Evolutionary conservation across 169 alveolate genomes (phyloP), one percentile per base, ranked within the genome.

Genomic region (Eimeria acervulina): DNA sequence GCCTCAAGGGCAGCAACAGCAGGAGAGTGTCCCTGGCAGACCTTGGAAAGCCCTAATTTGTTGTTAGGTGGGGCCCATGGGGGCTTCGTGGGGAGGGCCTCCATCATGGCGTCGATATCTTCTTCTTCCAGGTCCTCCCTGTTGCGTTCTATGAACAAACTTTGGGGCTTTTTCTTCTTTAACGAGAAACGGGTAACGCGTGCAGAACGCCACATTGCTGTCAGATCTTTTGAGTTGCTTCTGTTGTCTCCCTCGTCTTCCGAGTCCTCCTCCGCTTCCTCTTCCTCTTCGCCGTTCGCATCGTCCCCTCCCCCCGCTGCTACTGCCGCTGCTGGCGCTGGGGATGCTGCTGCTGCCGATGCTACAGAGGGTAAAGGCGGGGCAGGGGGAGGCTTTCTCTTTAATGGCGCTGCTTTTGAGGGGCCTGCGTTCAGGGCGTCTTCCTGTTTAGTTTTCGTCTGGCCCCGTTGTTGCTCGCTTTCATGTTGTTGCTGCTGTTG

Each of bases 51-150:
- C 28, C 78, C 74, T 15, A 70, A 68, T 26, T 72, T 90, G 76
- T 40, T 84, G 40, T 90, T 90, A 3, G 95, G 89, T 17, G 10
- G 59, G 7, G 85, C 95, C 95, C 95, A 89, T 1, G 81, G 90
- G 21, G 90, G 28, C 44, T 81, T 81, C 12, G 21, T 12, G 0
- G 90, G 90, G 3, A 81, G 90, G 12, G 90, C 90, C 13, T 81
- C 90, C 63, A 40, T 36, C 85, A 89, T 89, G 31, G 51, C 26
- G 12, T 52, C 70, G 51, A 36, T 66, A 26, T 89, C 95, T 89
- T 89, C 95, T 66, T 61, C 85, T 40, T 52, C 93, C 4, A 21
- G 36, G 1, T 26, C 31, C 21, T 40, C 95, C 13, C 68, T 72
- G 5, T 89, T 72, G 5, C 55, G 61, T 40, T 89, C 95, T 0